Evolutionary conservation across 2,329 filamentous ascomycete species (phyloP), one percentile per base, ranked within the genome.

Genomic region (Albifimbria verrucaria): DNA sequence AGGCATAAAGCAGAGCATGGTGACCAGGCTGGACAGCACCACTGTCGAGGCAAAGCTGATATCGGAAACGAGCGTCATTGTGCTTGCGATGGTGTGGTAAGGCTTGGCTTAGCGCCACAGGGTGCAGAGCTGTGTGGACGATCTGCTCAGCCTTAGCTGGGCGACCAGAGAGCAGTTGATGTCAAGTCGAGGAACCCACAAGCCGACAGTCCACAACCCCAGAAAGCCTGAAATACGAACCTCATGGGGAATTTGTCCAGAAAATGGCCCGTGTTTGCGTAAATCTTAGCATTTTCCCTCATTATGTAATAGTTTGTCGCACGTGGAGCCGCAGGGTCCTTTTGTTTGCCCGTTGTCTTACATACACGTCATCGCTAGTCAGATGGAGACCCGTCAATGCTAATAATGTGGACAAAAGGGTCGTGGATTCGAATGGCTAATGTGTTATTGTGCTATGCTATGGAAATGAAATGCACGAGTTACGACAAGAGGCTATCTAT

Each of bases 1-100:
- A 7, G 46, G 46, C 46, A 48, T 48, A 25, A 48, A 48, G 25
- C 46, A 48, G 6, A 26, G 12, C 46, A 48, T 36, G 3, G 46
- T 48, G 7, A 48, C 24, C 17, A 48, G 23, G 25, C 46, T 36
- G 23, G 46, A 28, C 10, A 48, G 46, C 5, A 48, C 7, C 6
- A 36, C n/a, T 3, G 23, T 20, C 15, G n/a, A 5, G 17, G 46
- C 46, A 28, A 48, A 48, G 17, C 32, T 39, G 11, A 39, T n/a
- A 4, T 39, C 12, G 32, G 15, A n/a, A n/a, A 39, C 4, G 15
- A n/a, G 18, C 15, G 32, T n/a, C 32, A 39, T 39, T 39, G 32
- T 15, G 32, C 32, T 39, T 5, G 6, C 4, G 32, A 12, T 4
- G 32, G 15, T 39, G 32, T 39, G 12, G 12, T n/a, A n/a, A 39